Conservation (phyloP, 2,329 filamentous ascomycete genomes). For the Chaetomium olivaceum region DNA sequence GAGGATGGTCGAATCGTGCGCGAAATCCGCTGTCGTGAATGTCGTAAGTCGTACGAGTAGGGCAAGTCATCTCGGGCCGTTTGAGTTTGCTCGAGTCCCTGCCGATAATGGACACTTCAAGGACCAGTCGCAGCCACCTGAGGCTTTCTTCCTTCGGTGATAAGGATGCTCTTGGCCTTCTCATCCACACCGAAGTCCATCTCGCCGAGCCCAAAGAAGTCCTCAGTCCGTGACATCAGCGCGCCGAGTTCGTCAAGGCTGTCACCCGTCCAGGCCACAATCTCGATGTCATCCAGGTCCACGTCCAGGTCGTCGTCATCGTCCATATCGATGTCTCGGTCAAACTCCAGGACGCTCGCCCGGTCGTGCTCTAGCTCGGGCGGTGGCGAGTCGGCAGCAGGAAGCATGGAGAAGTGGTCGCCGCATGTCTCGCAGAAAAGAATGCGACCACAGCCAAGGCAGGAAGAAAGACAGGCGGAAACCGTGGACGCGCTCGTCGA, state of each 20-base stretch:
- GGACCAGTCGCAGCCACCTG: not conserved
- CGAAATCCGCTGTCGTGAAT: constrained; percentile 3
- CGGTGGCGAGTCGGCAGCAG: constrained; percentile 19
- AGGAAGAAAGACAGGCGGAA: constrained; percentile 37
- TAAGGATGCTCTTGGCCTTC: constrained; percentile 20
- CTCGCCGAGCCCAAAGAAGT: constrained; percentile 23
- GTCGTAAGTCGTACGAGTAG: not conserved
- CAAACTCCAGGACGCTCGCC: constrained; percentile 17
- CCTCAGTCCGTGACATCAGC: constrained; percentile 36
- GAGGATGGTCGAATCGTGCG: not conserved
- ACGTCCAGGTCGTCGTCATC: constrained; percentile 5
- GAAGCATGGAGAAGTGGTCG: constrained; percentile 26
- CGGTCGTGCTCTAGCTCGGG: constrained; percentile 28
- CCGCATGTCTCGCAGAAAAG: constrained; percentile 45
- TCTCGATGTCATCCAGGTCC: constrained; percentile 26
- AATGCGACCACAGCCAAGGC: constrained; percentile 49
- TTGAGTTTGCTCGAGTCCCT: not conserved
- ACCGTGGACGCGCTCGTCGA: constrained; percentile 25
- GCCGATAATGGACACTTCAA: not conserved
- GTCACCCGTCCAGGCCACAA: constrained; percentile 20
- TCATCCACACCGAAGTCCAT: constrained; percentile 18
- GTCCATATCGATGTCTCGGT: constrained; percentile 7
- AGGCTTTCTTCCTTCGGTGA: not conserved
- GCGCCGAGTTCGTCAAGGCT: constrained; percentile 19
- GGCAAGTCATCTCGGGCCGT: not conserved